Conservation (phyloP, 1,139 yeast genomes). For the Torulaspora globosa region DNA sequence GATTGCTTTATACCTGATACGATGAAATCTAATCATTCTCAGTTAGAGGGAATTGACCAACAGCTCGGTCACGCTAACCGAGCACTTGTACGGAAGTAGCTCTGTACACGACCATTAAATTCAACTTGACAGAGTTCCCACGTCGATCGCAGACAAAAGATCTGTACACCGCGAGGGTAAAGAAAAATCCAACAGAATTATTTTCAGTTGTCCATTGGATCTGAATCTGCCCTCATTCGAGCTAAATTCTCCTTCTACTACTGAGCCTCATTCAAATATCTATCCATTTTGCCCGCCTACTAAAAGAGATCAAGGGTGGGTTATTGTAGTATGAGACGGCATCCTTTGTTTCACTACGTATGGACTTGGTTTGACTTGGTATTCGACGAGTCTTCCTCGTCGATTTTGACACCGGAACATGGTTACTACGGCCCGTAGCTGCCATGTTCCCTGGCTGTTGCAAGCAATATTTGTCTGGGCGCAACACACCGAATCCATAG, state of each 20-base stretch:
- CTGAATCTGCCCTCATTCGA: neutral
- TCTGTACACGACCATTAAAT: neutral
- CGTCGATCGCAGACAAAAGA: neutral
- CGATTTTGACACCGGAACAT: too few relatives aligned
- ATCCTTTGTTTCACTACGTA: too few relatives aligned
- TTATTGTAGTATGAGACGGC: too few relatives aligned
- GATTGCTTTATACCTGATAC: neutral
- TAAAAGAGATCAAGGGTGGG: too few relatives aligned
- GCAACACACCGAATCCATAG: too few relatives aligned
- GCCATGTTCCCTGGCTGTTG: too few relatives aligned
- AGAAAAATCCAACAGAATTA: slow-evolving; percentile 7
- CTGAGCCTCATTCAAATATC: too few relatives aligned
- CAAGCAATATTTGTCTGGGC: too few relatives aligned
- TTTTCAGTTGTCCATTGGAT: neutral
- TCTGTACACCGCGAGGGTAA: slow-evolving; percentile 10
- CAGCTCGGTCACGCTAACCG: neutral
- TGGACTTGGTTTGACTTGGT: too few relatives aligned
- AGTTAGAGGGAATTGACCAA: neutral
- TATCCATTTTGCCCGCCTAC: too few relatives aligned
- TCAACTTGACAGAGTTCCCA: slow-evolving; percentile 2
- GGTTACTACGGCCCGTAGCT: too few relatives aligned
- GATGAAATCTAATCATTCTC: neutral
- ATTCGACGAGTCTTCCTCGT: too few relatives aligned
- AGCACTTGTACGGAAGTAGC: neutral
- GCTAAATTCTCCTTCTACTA: neutral